Evolutionary conservation across 768 basidiomycete species (phyloP), one percentile per base, ranked within the genome.

Genomic region (Floccularia luteovirens): DNA sequence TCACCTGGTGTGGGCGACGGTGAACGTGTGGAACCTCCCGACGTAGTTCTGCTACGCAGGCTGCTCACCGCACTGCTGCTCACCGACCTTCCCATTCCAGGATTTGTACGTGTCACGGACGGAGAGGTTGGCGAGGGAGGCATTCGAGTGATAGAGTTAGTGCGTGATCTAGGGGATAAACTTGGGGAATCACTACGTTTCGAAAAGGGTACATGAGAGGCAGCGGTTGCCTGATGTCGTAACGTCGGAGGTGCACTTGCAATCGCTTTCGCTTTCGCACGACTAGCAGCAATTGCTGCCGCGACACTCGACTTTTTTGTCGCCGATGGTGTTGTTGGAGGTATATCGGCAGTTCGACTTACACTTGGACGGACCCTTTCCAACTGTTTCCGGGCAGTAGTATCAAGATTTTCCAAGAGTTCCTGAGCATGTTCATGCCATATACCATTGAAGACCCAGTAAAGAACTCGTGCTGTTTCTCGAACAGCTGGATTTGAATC

Each of bases 201-300:
- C 31, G 57, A 55, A 31, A 79, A 67, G 22, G 70, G 62, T 5
- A 72, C 67, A 49, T 84, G 75, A 24, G 85, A 68, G 12, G 73
- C 66, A 36, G 87, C 85, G 6, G 85, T 90, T 4, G 87, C 85
- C 55, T 89, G 86, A 56, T 90, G 89, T 38, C 82, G 73, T 36
- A 88, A 67, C 37, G 75, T 74, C 3, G 89, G 89, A 14, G 89
- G 89, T 6, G 87, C 84, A 23, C 71, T 80, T 2, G 89, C 86
- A 44, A 88, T 88, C 16, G 77, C 82, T 52, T 81, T 90, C 12
- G 88, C 87, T 55, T 89, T 93, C 12, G 84, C 88, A 17, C 90
- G 75, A 55, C 86, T 92, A 16, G 91, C 90, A 28, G 91, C 91
- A 50, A 93, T 87, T 17, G 88, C 79, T 6, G 90, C 87, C 28